A percentile compares a stretch with the other conserved stretches of the same genome.
phyloP scores from a whole-genome alignment of 371 early-diverging fungal species.

The Actinomortierella wolfii region DNA sequence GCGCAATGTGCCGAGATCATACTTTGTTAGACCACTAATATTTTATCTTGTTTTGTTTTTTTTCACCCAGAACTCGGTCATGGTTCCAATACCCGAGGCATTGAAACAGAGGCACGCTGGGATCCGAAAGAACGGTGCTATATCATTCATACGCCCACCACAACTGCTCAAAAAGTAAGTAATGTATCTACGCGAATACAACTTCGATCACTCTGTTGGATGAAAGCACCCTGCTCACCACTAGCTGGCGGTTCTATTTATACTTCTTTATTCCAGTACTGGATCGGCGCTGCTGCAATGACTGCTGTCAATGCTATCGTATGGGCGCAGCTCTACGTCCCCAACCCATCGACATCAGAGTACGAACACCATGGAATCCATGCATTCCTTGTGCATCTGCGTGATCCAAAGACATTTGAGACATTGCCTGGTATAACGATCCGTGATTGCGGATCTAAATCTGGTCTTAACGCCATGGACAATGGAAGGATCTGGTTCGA shows the following conservation, averaged over 20 bases:
- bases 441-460: constrained; percentile 12
- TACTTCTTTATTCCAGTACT: constrained; percentile 7
- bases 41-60: no score
- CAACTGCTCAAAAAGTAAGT: constrained; percentile 17
- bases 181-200: background rate
- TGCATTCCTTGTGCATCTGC: constrained; percentile 15
- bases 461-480: constrained; percentile 14
- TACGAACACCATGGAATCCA: constrained; percentile 15
- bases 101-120: constrained; percentile 20
- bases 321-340: constrained; percentile 14
- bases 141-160: constrained; percentile 17
- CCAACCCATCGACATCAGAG: background rate
- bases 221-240: background rate
- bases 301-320: constrained; percentile 13
- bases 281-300: constrained; percentile 17
- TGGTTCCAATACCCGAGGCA: constrained; percentile 17
- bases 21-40: background rate
- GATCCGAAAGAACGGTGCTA: constrained; percentile 13
- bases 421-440: constrained; percentile 14
- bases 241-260: background rate
- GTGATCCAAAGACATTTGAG: constrained; percentile 6
- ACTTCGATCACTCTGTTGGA: background rate
- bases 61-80: constrained; percentile 11
- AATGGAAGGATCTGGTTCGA: constrained; percentile 23
- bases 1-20: no score